phyloP scores from a whole-genome alignment of 2,329 filamentous ascomycete species.

The Davidsoniella virescens region DNA sequence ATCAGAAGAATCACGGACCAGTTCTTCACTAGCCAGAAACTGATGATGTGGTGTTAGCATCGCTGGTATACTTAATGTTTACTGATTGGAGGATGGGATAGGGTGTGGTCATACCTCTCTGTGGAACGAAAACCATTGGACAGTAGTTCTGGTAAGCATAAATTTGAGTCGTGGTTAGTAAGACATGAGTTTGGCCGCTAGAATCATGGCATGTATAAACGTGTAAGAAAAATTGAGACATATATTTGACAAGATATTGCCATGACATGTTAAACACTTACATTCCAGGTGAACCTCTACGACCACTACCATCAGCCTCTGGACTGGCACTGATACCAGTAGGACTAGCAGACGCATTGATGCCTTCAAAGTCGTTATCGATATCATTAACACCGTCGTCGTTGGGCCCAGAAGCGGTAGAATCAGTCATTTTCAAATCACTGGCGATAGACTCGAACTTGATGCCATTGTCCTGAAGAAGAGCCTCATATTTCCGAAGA shows the following conservation, averaged over 20 bases:
- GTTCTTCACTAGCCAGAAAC: slow-evolving; percentile 34
- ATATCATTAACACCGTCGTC: slow-evolving; percentile 39
- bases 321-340: not conserved
- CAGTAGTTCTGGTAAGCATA: not conserved
- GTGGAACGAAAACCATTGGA: slow-evolving; percentile 34
- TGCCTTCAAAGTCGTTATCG: slow-evolving; percentile 37
- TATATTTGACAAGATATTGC: too few species aligned
- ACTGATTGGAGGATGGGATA: not conserved
- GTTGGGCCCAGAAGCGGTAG: slow-evolving; percentile 1
- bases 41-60: slow-evolving; percentile 16
- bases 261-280: too few species aligned
- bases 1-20: slow-evolving; percentile 38
- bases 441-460: slow-evolving; percentile 50
- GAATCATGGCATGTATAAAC: too few species aligned
- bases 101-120: slow-evolving; percentile 29
- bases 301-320: too few species aligned
- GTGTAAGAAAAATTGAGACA: too few species aligned
- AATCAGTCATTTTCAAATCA: slow-evolving; percentile 17
- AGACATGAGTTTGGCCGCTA: not conserved
- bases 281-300: too few species aligned
- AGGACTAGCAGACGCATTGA: slow-evolving; percentile 32
- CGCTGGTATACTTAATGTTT: not conserved
- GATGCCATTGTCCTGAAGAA: slow-evolving; percentile 50
- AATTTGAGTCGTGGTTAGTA: not conserved
- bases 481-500: slow-evolving; percentile 49